A percentile compares a stretch with the other conserved stretches of the same genome.
Conservation (phyloP, 306 rosid species). For the Rubus parviflorus region DNA sequence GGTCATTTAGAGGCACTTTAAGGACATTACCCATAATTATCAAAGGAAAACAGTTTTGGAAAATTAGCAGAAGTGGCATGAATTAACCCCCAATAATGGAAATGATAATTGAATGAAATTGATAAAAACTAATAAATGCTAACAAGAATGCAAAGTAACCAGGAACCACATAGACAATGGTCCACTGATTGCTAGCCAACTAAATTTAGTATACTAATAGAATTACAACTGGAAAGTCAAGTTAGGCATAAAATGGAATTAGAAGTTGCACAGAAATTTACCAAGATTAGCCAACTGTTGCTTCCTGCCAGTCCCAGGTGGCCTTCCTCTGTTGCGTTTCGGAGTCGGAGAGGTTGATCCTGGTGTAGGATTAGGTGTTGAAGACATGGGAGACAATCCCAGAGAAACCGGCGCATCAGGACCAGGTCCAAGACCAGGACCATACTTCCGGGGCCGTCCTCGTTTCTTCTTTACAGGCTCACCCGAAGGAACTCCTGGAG, state of each 20-base stretch:
- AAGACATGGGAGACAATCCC: conserved; percentile 72
- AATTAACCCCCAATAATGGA: conserved; percentile 9
- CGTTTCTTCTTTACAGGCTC: conserved; percentile 83
- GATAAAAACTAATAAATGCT: background rate
- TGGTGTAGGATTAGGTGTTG: conserved; percentile 45
- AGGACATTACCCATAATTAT: background rate
- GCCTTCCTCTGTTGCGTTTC: conserved; percentile 69
- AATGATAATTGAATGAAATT: background rate
- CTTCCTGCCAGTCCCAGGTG: conserved; percentile 89
- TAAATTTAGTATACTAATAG: conserved; percentile 5
- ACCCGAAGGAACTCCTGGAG: conserved; percentile 55
- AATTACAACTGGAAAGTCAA: conserved; percentile 13
- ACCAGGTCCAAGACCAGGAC: conserved; percentile 32
- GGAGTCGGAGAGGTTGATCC: conserved; percentile 47
- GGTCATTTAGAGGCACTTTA: background rate
- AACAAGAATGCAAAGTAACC: conserved; percentile 6
- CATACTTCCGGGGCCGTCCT: conserved; percentile 95
- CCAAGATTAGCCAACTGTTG: conserved; percentile 85
- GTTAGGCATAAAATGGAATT: background rate
- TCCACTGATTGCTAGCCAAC: background rate
- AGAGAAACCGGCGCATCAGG: conserved; percentile 73
- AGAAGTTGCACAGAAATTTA: conserved; percentile 24
- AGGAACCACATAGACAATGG: background rate
- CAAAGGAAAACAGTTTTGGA: background rate
- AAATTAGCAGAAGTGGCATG: conserved; percentile 18